Evolutionary conservation across 2,329 filamentous ascomycete species (phyloP), one percentile per base, ranked within the genome.

Genomic region (Phyllosticta citribraziliensis): DNA sequence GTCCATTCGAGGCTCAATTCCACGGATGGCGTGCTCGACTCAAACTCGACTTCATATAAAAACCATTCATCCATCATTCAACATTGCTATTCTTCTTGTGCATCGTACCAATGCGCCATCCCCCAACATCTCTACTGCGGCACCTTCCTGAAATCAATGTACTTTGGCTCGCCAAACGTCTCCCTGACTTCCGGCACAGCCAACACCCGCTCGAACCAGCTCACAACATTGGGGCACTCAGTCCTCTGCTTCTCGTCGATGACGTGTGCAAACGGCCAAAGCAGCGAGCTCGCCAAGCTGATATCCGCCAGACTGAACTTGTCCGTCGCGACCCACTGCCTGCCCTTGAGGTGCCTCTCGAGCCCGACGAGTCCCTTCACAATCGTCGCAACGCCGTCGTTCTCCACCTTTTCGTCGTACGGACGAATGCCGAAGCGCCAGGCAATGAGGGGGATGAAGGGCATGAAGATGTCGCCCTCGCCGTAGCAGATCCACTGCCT

Each of bases 401-500:
- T 47, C 11, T 63, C 62, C 17, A 62, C 57, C 53, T 57, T 58
- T 5, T 47, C 27, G 33, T 54, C 25, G 74, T 74, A 10, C n/a
- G 62, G 35, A 2, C 3, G 4, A 3, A 25, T 12, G 10, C 62
- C 63, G 4, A 64, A 9, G 30, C 64, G 62, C 17, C 60, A 62
- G 12, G n/a, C 51, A 17, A 69, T 12, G 10, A 68, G 61, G 14
- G 58, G 54, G n/a, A n/a, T 10, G 12, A 57, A 19, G 24, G 64
- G 61, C 11, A 58, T 25, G 56, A 62, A 65, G 5, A 67, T 5
- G 33, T 65, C 64, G 11, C 59, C 51, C 55, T 66, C 66, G 14
- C 63, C 40, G 20, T 66, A 63, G 2, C 35, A 56, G 17, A 75
- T 67, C 80, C 79, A 83, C 66, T 80, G 73, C 27, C 72, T 67